Evolutionary conservation across 2,329 filamentous ascomycete genomes (phyloP).

Genomic region (Fusarium pseudonygamai): DNA sequence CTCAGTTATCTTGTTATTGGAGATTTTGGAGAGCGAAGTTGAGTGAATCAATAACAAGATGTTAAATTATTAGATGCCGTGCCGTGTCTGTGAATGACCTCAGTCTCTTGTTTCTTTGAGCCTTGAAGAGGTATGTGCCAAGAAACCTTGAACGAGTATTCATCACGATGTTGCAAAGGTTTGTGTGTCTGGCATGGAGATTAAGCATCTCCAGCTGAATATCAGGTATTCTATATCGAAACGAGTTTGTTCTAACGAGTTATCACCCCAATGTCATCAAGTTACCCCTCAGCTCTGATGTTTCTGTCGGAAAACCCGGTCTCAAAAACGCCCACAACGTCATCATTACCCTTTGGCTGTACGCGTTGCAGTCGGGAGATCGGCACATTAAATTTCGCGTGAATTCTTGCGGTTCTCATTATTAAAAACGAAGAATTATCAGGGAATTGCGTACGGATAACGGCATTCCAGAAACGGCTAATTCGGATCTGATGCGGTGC

Average conservation of each 20-base stretch:
- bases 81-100: neutral
- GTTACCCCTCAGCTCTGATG: constrained; percentile 2
- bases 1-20: constrained; percentile 24
- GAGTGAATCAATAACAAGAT: constrained; percentile 40
- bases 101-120: neutral
- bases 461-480: constrained; percentile 20
- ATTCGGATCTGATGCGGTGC: constrained; percentile 4
- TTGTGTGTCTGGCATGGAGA: neutral
- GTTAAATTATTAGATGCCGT: neutral
- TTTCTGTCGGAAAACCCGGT: neutral
- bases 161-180: neutral
- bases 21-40: constrained; percentile 31
- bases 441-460: constrained; percentile 14
- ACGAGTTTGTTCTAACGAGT: neutral
- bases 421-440: neutral
- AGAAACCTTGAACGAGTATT: neutral
- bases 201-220: neutral
- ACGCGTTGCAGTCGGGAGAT: constrained; percentile 20
- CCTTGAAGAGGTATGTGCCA: neutral
- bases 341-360: constrained; percentile 16
- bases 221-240: neutral
- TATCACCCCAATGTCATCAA: neutral
- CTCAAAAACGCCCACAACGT: constrained; percentile 20
- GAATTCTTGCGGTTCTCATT: neutral
- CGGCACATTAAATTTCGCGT: constrained; percentile 6